Conservation (phyloP, 495 filamentous ascomycete species). For the Trichocladium uniseriatum region DNA sequence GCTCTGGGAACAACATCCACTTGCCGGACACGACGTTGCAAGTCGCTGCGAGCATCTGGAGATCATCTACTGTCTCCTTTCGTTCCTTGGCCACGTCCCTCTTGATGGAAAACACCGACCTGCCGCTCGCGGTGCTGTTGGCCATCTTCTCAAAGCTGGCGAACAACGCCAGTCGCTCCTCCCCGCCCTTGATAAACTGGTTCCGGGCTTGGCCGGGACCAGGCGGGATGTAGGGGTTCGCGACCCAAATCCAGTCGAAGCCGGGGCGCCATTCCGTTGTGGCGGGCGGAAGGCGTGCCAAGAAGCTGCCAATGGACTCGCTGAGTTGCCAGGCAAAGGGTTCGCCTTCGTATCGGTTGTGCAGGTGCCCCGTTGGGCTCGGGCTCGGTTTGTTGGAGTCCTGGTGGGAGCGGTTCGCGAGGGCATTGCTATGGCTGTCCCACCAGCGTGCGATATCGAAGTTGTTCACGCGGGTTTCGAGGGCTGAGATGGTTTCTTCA, state of each 20-base stretch:
- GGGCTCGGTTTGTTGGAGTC: neutral
- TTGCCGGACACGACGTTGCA: slow-evolving; percentile 21
- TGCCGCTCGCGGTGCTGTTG: neutral
- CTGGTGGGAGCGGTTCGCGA: slow-evolving; percentile 1
- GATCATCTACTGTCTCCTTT: slow-evolving; percentile 39
- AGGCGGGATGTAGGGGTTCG: slow-evolving; percentile 41
- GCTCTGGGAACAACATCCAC: slow-evolving; percentile 74
- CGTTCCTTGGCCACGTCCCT: slow-evolving; percentile 41
- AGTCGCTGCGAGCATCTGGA: slow-evolving; percentile 45
- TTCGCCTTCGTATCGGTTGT: slow-evolving; percentile 39
- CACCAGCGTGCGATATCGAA: slow-evolving; percentile 35
- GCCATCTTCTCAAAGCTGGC: slow-evolving; percentile 21
- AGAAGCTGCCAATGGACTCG: slow-evolving; percentile 55
- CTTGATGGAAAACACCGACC: neutral
- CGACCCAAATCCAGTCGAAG: slow-evolving; percentile 59
- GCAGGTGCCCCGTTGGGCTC: slow-evolving; percentile 11
- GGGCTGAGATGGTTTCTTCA: slow-evolving; percentile 33
- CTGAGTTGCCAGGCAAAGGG: slow-evolving; percentile 40
- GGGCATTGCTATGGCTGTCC: slow-evolving; percentile 14
- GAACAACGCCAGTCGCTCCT: slow-evolving; percentile 29
- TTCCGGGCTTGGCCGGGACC: slow-evolving; percentile 12
- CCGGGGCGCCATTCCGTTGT: slow-evolving; percentile 33
- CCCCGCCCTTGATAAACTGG: slow-evolving; percentile 25
- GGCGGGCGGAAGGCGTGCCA: slow-evolving; percentile 56
- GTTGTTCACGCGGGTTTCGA: slow-evolving; percentile 24